These are phyloP conservation scores for Coccomyxa subellipsoidea DNA, from an alignment of 163 green algal genomes.

Conservation along the genomic window DNA sequence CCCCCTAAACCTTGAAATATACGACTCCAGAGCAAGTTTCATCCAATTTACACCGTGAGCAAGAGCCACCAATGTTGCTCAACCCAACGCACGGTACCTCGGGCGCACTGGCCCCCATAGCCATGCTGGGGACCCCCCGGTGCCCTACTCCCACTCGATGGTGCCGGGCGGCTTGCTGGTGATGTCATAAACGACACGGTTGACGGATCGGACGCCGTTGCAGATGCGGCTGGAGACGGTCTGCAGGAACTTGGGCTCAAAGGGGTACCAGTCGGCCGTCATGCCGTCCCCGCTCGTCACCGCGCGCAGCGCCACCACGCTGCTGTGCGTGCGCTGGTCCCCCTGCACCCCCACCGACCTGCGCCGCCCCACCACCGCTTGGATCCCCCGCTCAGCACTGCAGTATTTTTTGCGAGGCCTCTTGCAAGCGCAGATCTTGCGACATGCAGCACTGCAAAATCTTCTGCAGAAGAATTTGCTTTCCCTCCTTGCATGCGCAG, in stretches of 20 bases:
- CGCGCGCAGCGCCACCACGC: conserved; percentile 92
- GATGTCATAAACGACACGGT: conserved; percentile 98
- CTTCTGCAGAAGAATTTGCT: too few relatives aligned
- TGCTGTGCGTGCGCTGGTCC: conserved; percentile 92
- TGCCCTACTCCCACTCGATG: conserved; percentile 96
- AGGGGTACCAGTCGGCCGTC: conserved; percentile 98
- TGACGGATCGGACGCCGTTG: conserved; percentile 92
- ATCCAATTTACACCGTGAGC: too few relatives aligned
- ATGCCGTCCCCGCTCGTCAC: conserved; percentile 96
- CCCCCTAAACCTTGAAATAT: too few relatives aligned
- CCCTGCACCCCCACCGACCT: conserved; percentile 91
- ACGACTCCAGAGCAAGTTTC: too few relatives aligned
- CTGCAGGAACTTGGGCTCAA: conserved; percentile 83
- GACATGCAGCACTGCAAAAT: too few relatives aligned
- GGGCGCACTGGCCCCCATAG: too few relatives aligned
- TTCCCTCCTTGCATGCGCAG: too few relatives aligned
- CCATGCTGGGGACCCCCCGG: not conserved
- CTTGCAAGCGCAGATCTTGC: too few relatives aligned
- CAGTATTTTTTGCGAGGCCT: too few relatives aligned
- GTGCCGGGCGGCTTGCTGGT: conserved; percentile 96
- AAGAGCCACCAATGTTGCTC: too few relatives aligned
- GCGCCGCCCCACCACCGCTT: conserved; percentile 69
- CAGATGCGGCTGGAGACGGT: conserved; percentile 90
- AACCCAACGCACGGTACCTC: too few relatives aligned
- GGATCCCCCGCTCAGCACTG: too few relatives aligned